phyloP scores from a whole-genome alignment of 345 rosid genomes.

The Linum tenue region DNA sequence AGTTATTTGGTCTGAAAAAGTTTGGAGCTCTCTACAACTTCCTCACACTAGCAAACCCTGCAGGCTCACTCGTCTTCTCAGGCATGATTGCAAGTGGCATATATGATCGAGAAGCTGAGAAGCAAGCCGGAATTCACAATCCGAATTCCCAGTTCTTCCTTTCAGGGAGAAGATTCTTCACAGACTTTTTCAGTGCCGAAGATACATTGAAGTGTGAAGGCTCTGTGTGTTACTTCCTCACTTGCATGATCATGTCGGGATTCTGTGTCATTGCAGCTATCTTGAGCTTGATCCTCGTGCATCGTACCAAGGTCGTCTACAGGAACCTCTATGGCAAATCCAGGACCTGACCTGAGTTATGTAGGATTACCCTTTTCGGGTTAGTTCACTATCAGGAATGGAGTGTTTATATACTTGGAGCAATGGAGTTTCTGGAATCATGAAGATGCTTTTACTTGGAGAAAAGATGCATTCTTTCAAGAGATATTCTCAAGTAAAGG shows the following conservation, averaged over 20 bases:
- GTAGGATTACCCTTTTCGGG: not conserved
- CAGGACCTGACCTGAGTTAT: constrained; percentile 3
- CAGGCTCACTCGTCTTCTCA: constrained; percentile 88
- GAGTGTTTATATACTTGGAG: not conserved
- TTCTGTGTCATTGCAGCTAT: constrained; percentile 59
- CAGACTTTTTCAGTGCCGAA: constrained; percentile 26
- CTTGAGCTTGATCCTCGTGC: constrained; percentile 84
- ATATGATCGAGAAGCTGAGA: constrained; percentile 83
- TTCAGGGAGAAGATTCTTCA: constrained; percentile 6
- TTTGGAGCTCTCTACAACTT: constrained; percentile 93
- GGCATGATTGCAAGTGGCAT: constrained; percentile 84
- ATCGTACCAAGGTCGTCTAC: constrained; percentile 74
- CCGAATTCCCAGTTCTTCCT: constrained; percentile 12
- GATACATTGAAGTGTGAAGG: constrained; percentile 70
- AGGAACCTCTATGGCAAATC: constrained; percentile 62
- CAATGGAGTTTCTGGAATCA: not conserved
- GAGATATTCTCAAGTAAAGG: not conserved
- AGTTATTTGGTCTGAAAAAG: constrained; percentile 90
- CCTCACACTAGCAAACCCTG: constrained; percentile 91
- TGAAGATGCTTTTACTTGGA: not conserved
- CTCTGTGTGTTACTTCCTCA: constrained; percentile 79
- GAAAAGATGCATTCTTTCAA: not conserved
- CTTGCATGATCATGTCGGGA: constrained; percentile 90
- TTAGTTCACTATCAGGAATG: not conserved
- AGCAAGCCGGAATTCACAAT: constrained; percentile 43